phyloP scores from a whole-genome alignment of 2,329 filamentous ascomycete genomes.

The Microdochium trichocladiopsis region DNA sequence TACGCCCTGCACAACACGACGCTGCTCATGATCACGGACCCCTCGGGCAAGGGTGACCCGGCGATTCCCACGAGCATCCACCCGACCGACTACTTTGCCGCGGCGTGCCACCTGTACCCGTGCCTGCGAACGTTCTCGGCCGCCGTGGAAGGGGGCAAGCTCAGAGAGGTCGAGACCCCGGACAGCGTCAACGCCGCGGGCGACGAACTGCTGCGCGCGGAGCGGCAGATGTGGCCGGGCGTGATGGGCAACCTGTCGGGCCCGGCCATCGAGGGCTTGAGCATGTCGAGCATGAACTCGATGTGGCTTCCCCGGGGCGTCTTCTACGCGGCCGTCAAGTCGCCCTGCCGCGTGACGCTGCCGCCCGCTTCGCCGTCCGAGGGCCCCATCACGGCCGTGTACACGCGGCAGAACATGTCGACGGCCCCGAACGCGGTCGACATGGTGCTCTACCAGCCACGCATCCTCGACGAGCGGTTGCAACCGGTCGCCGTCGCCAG shows the following conservation, averaged over 20 bases:
- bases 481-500: neutral
- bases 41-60: neutral
- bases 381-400: neutral
- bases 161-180: conserved; percentile 4
- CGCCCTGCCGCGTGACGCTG: neutral
- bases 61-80: neutral
- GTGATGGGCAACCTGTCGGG: neutral
- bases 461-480: neutral
- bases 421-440: neutral
- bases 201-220: conserved; percentile 1
- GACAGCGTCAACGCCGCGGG: conserved; percentile 1
- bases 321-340: conserved; percentile 1
- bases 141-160: neutral
- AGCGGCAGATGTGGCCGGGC: neutral
- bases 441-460: conserved; percentile 1
- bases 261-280: neutral
- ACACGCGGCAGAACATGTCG: neutral
- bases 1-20: neutral
- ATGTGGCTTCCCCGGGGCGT: neutral
- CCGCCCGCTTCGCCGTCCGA: neutral
- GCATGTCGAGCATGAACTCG: neutral
- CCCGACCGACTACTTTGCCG: conserved; percentile 3
- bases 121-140: conserved; percentile 9
- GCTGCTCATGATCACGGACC: neutral
- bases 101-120: conserved; percentile 8